phyloP scores from a whole-genome alignment of 2,329 filamentous ascomycete species.

The Tolypocladium ovalisporum region DNA sequence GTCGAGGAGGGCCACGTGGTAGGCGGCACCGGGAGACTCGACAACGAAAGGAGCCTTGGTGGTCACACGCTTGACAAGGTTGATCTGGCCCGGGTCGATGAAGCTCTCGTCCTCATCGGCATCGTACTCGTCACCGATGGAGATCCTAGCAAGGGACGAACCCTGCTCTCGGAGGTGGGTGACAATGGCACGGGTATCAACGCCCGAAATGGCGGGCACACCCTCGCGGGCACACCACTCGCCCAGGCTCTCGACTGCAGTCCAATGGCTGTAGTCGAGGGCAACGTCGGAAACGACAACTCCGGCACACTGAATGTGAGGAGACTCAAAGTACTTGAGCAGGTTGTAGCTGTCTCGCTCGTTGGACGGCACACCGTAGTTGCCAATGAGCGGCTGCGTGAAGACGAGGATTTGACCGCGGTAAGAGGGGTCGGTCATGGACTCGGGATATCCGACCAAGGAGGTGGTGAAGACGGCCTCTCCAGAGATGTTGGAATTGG shows the following conservation, averaged over 20 bases:
- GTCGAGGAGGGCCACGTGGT: constrained; percentile 90
- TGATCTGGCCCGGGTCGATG: constrained; percentile 90
- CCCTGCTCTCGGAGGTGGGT: constrained; percentile 93
- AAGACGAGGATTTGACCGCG: constrained; percentile 95
- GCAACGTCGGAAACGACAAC: constrained; percentile 94
- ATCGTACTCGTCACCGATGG: constrained; percentile 95
- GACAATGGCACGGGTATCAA: constrained; percentile 94
- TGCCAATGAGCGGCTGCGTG: constrained; percentile 94
- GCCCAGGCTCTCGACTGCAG: constrained; percentile 84
- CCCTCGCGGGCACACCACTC: constrained; percentile 96
- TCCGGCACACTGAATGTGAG: constrained; percentile 91
- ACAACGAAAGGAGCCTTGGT: constrained; percentile 98
- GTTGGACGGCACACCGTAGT: constrained; percentile 90
- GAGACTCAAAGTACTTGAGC: constrained; percentile 95
- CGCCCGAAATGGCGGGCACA: constrained; percentile 89
- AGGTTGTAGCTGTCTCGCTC: constrained; percentile 80
- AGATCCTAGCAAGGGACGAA: constrained; percentile 89
- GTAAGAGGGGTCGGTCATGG: constrained; percentile 79
- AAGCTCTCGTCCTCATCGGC: constrained; percentile 96
- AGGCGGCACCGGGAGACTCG: constrained; percentile 68
- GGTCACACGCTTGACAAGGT: constrained; percentile 90
- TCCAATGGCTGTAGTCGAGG: constrained; percentile 95
- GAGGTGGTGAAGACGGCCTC: constrained; percentile 99
- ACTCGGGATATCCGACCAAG: constrained; percentile 95
- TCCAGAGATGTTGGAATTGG: constrained; percentile 91